Conservation (phyloP, 2,329 filamentous ascomycete species). For the Trichophyton mentagrophytes region DNA sequence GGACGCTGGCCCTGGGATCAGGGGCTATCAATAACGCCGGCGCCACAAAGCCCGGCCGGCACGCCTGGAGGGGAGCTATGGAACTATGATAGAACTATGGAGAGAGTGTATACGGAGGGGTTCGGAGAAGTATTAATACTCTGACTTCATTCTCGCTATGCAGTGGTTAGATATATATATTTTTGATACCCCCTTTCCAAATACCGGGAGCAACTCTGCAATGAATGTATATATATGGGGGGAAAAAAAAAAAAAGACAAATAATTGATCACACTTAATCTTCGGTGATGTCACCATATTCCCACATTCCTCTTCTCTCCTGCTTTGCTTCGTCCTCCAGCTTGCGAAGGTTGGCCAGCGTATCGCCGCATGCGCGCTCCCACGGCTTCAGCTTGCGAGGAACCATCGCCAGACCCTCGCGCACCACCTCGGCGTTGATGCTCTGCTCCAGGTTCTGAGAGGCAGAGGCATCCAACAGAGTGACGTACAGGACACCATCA, state of each 20-base stretch:
- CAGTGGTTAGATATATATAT: neutral
- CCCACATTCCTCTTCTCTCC: slow-evolving; percentile 80
- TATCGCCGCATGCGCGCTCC: slow-evolving; percentile 64
- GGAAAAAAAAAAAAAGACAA: neutral
- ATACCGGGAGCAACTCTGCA: neutral
- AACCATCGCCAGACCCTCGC: slow-evolving; percentile 78
- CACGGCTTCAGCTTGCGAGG: slow-evolving; percentile 82
- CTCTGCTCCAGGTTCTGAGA: slow-evolving; percentile 57
- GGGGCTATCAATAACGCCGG: neutral
- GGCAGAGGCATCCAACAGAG: slow-evolving; percentile 65
- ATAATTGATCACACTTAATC: slow-evolving; percentile 42
- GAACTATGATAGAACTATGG: neutral
- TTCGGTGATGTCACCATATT: slow-evolving; percentile 93
- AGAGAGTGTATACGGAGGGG: neutral
- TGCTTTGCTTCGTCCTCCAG: slow-evolving; percentile 68
- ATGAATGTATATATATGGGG: neutral
- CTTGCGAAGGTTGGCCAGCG: slow-evolving; percentile 58
- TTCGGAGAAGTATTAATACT: neutral
- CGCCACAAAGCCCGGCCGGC: neutral
- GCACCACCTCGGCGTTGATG: slow-evolving; percentile 77
- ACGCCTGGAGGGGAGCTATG: neutral
- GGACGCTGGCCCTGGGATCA: neutral
- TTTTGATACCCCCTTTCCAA: neutral
- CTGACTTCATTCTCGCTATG: neutral
- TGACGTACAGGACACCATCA: slow-evolving; percentile 74